Percentiles rank a stretch among this genome's conserved stretches.
Conservation (phyloP, 2,329 filamentous ascomycete genomes). For the Geoglossum cookeanum region DNA sequence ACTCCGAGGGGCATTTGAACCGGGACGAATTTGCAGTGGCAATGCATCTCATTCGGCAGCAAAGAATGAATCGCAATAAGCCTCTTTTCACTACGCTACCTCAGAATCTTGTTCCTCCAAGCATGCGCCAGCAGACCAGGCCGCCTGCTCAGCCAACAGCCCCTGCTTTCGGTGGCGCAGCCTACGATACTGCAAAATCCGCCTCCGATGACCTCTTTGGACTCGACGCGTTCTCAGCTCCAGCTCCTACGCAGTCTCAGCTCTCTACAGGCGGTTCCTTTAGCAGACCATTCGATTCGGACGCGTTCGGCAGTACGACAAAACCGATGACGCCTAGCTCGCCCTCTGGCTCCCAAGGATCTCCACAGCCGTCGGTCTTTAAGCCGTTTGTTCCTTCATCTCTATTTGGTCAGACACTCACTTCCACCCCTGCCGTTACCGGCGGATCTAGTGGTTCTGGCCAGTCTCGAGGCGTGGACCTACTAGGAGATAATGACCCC, state of each 20-base stretch:
- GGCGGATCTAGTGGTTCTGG: constrained; percentile 30
- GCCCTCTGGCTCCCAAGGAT: constrained; percentile 18
- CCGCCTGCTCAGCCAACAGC: constrained; percentile 23
- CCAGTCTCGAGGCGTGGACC: constrained; percentile 29
- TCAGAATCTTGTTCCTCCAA: constrained; percentile 66
- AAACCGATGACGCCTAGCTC: constrained; percentile 12
- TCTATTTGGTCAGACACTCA: constrained; percentile 70
- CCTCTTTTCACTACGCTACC: constrained; percentile 61
- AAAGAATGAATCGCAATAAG: constrained; percentile 44
- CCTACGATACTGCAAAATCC: constrained; percentile 39
- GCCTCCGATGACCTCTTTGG: constrained; percentile 89
- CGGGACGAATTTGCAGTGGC: constrained; percentile 90
- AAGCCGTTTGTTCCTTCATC: constrained; percentile 88
- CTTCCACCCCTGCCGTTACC: constrained; percentile 57
- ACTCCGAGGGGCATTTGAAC: constrained; percentile 67
- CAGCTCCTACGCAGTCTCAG: constrained; percentile 37
- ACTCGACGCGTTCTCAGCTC: constrained; percentile 51
- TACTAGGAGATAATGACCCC: constrained; percentile 77
- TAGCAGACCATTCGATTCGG: constrained; percentile 22
- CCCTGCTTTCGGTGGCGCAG: constrained; percentile 24
- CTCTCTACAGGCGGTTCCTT: constrained; percentile 55
- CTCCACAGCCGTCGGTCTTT: constrained; percentile 34
- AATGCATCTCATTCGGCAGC: constrained; percentile 90
- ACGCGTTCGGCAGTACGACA: neutral
- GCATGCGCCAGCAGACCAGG: constrained; percentile 42